Evolutionary conservation across 106 monocot species (phyloP).

Genomic region (Dioscorea zingiberensis): DNA sequence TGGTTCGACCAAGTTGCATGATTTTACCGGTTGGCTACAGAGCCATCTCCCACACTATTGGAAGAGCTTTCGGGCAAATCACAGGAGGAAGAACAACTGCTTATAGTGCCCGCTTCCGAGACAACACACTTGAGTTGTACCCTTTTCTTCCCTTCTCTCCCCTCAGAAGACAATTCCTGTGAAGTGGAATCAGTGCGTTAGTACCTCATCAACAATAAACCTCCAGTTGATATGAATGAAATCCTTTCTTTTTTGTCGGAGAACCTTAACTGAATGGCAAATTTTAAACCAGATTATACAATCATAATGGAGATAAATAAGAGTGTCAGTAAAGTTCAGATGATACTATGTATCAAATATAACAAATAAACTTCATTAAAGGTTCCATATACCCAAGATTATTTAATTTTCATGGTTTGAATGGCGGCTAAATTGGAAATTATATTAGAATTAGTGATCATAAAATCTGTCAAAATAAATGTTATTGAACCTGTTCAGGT

Average conservation of each 20-base stretch:
- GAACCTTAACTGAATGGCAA: too few relatives aligned
- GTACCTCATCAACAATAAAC: too few relatives aligned
- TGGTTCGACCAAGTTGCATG: too few relatives aligned
- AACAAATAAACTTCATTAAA: background rate
- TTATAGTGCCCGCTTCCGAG: conserved; percentile 34
- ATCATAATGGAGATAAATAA: background rate
- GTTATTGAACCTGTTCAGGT: conserved; percentile 32
- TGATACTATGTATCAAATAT: background rate
- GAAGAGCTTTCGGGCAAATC: conserved; percentile 36
- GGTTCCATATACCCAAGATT: background rate
- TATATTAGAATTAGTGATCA: background rate
- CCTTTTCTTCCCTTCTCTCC: conserved; percentile 31
- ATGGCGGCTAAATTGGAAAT: background rate
- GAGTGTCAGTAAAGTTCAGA: too few relatives aligned
- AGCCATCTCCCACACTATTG: conserved; percentile 36
- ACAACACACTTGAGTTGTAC: conserved; percentile 8
- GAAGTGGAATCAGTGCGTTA: background rate
- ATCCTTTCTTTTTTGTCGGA: too few relatives aligned
- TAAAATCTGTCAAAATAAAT: background rate
- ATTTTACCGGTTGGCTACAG: conserved; percentile 15
- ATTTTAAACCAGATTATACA: background rate
- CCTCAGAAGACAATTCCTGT: conserved; percentile 44
- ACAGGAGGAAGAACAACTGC: conserved; percentile 42
- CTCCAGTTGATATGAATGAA: too few relatives aligned
- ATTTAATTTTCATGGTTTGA: too few relatives aligned